These are phyloP conservation scores for Nemania diffusa DNA, from an alignment of 2,329 filamentous ascomycete species.

Conservation along the genomic window DNA sequence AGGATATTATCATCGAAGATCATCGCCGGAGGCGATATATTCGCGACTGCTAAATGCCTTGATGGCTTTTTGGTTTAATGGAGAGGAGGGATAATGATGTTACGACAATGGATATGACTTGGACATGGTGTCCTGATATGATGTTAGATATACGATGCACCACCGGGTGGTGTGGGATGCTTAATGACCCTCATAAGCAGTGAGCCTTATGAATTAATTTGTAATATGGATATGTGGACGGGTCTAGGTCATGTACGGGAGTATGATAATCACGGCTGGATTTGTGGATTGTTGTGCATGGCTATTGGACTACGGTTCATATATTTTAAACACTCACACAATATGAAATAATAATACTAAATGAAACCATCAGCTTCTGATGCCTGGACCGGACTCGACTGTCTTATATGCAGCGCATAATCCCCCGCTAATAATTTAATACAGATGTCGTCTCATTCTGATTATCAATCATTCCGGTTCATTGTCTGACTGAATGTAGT, in stretches of 20 bases:
- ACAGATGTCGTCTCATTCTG: background rate
- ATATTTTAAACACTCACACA: background rate
- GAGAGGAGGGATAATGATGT: conserved; percentile 7
- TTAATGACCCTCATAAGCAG: background rate
- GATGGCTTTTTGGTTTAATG: background rate
- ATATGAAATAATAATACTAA: conserved; percentile 1
- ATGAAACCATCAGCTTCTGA: background rate
- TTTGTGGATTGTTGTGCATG: background rate
- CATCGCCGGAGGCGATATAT: conserved; percentile 46
- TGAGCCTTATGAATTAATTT: conserved; percentile 12
- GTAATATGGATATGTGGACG: conserved; percentile 9
- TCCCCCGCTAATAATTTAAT: background rate
- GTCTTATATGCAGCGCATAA: background rate
- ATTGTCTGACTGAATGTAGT: background rate
- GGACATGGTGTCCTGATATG: conserved; percentile 12
- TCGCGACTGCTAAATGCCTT: conserved; percentile 38
- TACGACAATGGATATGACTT: conserved; percentile 3
- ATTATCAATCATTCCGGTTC: background rate
- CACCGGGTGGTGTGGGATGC: background rate
- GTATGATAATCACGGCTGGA: background rate
- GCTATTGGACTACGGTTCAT: background rate
- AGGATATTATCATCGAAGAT: conserved; percentile 50
- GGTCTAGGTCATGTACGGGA: conserved; percentile 10
- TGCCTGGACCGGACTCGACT: background rate
- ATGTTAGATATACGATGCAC: conserved; percentile 14